phyloP scores from a whole-genome alignment of 1,284 basidiomycete genomes.

The Papiliotrema terrestris region DNA sequence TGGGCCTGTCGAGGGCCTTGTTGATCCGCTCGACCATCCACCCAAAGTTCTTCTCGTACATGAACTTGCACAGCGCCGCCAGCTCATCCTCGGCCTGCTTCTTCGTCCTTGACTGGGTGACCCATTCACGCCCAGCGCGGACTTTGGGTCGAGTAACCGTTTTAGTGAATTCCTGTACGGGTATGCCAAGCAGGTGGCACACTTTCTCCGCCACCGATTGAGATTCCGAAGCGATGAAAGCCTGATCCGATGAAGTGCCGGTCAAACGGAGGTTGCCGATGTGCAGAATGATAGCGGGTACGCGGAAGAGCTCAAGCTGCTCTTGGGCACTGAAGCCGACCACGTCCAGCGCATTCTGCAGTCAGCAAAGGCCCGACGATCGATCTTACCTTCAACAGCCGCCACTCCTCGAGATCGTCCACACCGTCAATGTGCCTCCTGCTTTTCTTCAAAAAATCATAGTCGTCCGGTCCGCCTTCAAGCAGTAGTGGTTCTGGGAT shows the following conservation, averaged over 20 bases:
- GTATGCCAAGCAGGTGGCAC: conserved; percentile 90
- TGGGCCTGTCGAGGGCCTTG: conserved; percentile 85
- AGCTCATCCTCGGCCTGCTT: conserved; percentile 94
- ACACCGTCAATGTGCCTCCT: conserved; percentile 90
- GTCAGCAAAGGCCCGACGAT: not conserved
- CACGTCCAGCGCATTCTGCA: conserved; percentile 33
- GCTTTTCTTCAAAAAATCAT: conserved; percentile 87
- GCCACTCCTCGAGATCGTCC: conserved; percentile 88
- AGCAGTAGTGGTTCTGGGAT: conserved; percentile 70
- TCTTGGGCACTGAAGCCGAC: conserved; percentile 71
- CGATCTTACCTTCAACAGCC: conserved; percentile 62
- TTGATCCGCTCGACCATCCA: conserved; percentile 94
- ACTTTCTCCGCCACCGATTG: conserved; percentile 68
- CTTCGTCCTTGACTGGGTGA: conserved; percentile 84
- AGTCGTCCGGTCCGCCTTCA: conserved; percentile 72
- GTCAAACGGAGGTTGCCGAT: conserved; percentile 89
- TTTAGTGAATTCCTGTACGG: conserved; percentile 80
- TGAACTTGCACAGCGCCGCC: conserved; percentile 85
- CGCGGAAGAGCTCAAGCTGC: conserved; percentile 89
- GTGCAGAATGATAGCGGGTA: conserved; percentile 89
- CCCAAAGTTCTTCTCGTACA: conserved; percentile 97
- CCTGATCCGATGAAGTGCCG: conserved; percentile 80
- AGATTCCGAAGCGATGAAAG: conserved; percentile 66
- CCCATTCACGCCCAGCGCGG: conserved; percentile 95
- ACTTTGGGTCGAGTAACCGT: conserved; percentile 84